Conservation (phyloP, 805 yeast species). For the Torulaspora maleeae region DNA sequence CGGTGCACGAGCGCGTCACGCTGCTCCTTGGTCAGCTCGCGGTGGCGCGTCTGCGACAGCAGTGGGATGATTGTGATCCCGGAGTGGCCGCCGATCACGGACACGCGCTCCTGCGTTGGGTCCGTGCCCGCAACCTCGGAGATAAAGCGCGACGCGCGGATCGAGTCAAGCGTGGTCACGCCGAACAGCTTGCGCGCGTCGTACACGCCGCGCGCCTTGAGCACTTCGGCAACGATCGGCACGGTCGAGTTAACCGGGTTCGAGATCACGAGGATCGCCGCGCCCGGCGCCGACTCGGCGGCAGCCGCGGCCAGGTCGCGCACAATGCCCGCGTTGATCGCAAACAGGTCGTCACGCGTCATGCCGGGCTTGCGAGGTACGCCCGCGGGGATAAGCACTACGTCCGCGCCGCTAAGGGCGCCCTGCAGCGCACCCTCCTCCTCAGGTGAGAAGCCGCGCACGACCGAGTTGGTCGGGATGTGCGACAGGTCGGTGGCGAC, state of each 20-base stretch:
- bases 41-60: slow-evolving; percentile 77
- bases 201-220: slow-evolving; percentile 79
- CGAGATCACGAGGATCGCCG: slow-evolving; percentile 75
- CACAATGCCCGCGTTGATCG: slow-evolving; percentile 93
- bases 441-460: slow-evolving; percentile 83
- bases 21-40: slow-evolving; percentile 54
- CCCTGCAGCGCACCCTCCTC: slow-evolving; percentile 58
- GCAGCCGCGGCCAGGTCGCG: slow-evolving; percentile 84
- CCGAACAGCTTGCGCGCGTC: slow-evolving; percentile 91
- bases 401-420: slow-evolving; percentile 69
- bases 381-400: slow-evolving; percentile 94
- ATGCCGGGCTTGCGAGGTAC: slow-evolving; percentile 98
- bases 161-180: slow-evolving; percentile 90
- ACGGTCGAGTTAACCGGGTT: slow-evolving; percentile 98
- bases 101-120: slow-evolving; percentile 71
- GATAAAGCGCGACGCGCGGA: slow-evolving; percentile 84
- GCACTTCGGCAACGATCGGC: slow-evolving; percentile 91
- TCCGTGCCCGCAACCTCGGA: slow-evolving; percentile 50
- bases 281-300: slow-evolving; percentile 80
- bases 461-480: slow-evolving; percentile 86
- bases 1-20: slow-evolving; percentile 69
- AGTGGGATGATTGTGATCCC: slow-evolving; percentile 95
- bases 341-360: slow-evolving; percentile 96
- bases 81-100: slow-evolving; percentile 96
- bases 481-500: slow-evolving; percentile 96